Percentiles rank a stretch among this genome's conserved stretches.
Evolutionary conservation across 148 eudicot genomes (phyloP).

Genomic region (Cornus florida): DNA sequence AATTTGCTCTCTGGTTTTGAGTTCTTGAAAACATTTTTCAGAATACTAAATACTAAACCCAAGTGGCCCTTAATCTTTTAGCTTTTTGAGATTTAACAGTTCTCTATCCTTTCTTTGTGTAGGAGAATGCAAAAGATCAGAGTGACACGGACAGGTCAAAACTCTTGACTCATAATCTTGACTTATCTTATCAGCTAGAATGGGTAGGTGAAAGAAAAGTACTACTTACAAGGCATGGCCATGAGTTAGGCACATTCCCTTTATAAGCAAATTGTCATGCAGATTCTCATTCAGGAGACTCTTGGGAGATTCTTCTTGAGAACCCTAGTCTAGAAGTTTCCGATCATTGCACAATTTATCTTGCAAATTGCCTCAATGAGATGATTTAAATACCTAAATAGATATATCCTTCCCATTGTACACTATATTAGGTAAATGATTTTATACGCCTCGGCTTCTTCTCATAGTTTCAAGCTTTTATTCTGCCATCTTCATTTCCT

Average conservation of each 20-base stretch:
- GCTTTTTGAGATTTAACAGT: background rate
- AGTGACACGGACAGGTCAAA: conserved; percentile 62
- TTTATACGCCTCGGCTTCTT: background rate
- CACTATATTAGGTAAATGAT: background rate
- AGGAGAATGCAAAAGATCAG: conserved; percentile 47
- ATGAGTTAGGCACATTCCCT: conserved; percentile 72
- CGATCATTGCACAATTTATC: background rate
- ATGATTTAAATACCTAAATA: background rate
- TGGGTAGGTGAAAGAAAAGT: conserved; percentile 83
- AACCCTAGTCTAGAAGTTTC: background rate
- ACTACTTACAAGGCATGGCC: conserved; percentile 62
- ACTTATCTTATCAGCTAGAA: conserved; percentile 78
- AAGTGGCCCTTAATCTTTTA: background rate
- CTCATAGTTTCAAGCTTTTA: conserved; percentile 1
- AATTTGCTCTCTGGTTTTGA: no score
- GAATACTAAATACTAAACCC: no score
- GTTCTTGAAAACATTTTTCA: no score
- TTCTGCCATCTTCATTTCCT: conserved; percentile 3
- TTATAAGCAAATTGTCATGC: conserved; percentile 23
- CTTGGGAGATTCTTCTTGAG: background rate
- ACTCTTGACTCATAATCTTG: conserved; percentile 71
- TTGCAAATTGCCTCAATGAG: background rate
- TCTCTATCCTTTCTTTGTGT: conserved; percentile 14
- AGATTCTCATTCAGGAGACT: background rate
- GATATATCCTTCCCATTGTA: background rate